These are phyloP conservation scores for Aureobasidium pullulans DNA, from an alignment of 2,329 filamentous ascomycete species.

Conservation along the genomic window DNA sequence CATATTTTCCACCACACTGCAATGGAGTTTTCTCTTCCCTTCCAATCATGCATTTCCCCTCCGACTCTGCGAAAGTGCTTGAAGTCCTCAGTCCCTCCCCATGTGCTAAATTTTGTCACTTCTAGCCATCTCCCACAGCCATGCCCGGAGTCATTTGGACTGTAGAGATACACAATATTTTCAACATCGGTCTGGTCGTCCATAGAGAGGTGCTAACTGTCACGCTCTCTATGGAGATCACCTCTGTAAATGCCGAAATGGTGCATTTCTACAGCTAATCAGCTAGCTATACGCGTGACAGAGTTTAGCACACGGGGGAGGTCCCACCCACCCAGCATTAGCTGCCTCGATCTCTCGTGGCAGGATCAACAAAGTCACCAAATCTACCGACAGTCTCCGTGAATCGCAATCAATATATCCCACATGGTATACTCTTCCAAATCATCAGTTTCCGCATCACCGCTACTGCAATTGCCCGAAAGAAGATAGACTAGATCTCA, in stretches of 20 bases:
- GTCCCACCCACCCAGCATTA: background rate
- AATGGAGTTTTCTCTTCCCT: background rate
- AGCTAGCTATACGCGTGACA: no score
- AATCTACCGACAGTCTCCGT: background rate
- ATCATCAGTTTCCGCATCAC: background rate
- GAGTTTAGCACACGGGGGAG: no score
- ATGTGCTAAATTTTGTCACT: no score
- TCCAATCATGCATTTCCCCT: background rate
- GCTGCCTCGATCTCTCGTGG: background rate
- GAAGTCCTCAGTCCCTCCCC: no score
- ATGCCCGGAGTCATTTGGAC: no score
- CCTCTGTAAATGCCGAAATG: no score
- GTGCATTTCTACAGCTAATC: no score
- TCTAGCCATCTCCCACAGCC: no score
- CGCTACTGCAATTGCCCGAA: background rate
- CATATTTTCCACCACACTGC: background rate
- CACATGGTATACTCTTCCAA: conserved; percentile 5
- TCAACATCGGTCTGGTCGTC: no score
- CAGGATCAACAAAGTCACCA: background rate
- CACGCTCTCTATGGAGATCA: no score
- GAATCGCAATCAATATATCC: background rate
- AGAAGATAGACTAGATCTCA: background rate
- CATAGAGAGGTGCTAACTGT: no score
- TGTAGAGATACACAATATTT: no score
- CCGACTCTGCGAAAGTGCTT: background rate